Base-by-base conservation (phyloP, 83 land plant genomes). In the Picea abies region DNA sequence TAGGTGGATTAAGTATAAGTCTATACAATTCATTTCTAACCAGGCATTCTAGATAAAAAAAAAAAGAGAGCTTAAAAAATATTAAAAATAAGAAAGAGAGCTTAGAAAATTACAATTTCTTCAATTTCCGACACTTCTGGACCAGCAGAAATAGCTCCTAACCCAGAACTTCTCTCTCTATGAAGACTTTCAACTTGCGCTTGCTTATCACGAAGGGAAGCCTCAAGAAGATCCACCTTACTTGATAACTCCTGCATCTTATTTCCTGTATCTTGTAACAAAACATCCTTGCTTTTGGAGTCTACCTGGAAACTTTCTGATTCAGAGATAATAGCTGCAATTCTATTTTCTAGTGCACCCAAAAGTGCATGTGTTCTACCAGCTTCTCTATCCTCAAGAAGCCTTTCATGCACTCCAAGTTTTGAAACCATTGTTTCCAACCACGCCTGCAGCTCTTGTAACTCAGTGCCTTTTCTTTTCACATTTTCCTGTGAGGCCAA, bases 91-190 rank as follows among this genome's bases (percentile, higher is more conserved):
- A 15, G 47, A 68, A 22, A 72, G 20, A 73, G 81, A 64, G 25
- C 6, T 44, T 70, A 37, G 67, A 70, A 66, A 68, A 86, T 49
- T 84, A 96, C 98, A 91, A 84, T 26, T 66, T 90, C 90, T 85
- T 94, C 93, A 83, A 89, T 89, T 83, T 94, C 98, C 39, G 85
- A 49, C 32, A 88, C 85, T 82, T 89, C 94, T 25, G 26, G 4
- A 41, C 86, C 79, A 60, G 22, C 85, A 16, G 61, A 10, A 56
- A 60, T 82, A 32, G 82, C 60, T 71, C 86, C 44, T 4, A 65
- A 52, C 10, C 75, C 90, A 76, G 80, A 82, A 80, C 78, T 77
- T 63, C 85, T 84, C 5, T 52, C 90, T 60, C 78, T 87, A 79
- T 83, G 81, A 47, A 92, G 71, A 71, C 84, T 66, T 58, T 83